phyloP scores from a whole-genome alignment of 148 eudicot species.

The Heliamphora exappendiculata region DNA sequence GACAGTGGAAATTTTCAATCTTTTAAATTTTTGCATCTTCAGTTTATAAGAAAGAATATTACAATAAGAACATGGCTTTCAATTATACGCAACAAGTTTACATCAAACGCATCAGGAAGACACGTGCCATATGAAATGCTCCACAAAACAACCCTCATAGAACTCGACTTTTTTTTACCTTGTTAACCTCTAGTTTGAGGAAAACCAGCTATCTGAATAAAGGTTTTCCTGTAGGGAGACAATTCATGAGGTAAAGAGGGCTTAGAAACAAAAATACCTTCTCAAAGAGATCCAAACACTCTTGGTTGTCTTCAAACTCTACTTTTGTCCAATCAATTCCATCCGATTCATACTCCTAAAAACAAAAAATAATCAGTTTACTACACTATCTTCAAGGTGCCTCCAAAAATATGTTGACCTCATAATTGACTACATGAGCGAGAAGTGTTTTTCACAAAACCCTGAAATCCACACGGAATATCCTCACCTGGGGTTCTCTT shows the following conservation, averaged over 20 bases:
- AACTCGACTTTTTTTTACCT: no score
- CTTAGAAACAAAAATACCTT: constrained; percentile 40
- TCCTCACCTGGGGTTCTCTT: background rate
- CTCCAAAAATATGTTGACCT: background rate
- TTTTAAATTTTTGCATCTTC: constrained; percentile 3
- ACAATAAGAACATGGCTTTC: background rate
- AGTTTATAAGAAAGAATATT: background rate
- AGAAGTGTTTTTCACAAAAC: background rate
- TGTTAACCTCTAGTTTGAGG: no score
- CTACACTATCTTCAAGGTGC: background rate
- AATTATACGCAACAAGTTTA: background rate
- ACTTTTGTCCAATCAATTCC: constrained; percentile 91
- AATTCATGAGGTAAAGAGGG: background rate
- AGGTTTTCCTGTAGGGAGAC: no score
- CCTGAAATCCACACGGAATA: background rate
- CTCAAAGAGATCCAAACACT: constrained; percentile 90
- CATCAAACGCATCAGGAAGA: background rate
- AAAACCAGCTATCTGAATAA: no score
- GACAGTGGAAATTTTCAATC: constrained; percentile 1
- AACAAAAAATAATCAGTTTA: constrained; percentile 11
- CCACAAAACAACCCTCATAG: background rate
- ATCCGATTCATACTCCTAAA: constrained; percentile 83
- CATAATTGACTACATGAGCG: background rate
- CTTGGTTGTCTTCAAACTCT: constrained; percentile 86
- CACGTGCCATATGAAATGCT: background rate